Conservation (phyloP, 768 basidiomycete species). For the Termitomyces sp. region DNA sequence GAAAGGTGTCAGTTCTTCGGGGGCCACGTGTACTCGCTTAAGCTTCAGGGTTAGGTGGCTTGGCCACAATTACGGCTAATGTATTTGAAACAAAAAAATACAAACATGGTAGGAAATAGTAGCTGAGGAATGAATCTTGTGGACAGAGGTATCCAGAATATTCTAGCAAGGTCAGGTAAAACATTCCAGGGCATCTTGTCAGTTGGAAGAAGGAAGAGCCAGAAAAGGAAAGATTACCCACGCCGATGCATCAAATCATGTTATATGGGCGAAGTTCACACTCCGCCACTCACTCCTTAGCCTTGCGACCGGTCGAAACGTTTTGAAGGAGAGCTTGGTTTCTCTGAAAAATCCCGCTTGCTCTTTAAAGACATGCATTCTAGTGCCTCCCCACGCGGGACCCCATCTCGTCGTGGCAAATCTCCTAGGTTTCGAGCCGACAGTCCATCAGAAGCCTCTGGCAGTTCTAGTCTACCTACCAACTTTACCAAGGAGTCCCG, state of each 20-base stretch:
- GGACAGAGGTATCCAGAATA: neutral
- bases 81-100: constrained; percentile 6
- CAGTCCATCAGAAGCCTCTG: constrained; percentile 35
- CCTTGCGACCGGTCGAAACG: constrained; percentile 35
- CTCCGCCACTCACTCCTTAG: constrained; percentile 43
- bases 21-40: constrained; percentile 13
- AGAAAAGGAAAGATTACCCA: constrained; percentile 37
- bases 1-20: neutral
- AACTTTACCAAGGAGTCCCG: constrained; percentile 47
- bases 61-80: neutral
- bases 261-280: constrained; percentile 35
- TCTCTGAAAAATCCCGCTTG: constrained; percentile 28
- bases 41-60: constrained; percentile 10
- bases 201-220: constrained; percentile 15
- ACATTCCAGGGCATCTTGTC: constrained; percentile 16
- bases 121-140: neutral
- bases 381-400: constrained; percentile 47
- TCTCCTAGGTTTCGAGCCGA: constrained; percentile 51
- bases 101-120: neutral
- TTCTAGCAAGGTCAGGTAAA: neutral
- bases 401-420: constrained; percentile 59
- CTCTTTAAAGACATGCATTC: constrained; percentile 35
- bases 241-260: constrained; percentile 42
- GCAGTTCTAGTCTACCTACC: constrained; percentile 38
- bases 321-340: constrained; percentile 29